Evolutionary conservation across 108 stramenopile species (phyloP).

Genomic region (Epipyxis sp.): DNA sequence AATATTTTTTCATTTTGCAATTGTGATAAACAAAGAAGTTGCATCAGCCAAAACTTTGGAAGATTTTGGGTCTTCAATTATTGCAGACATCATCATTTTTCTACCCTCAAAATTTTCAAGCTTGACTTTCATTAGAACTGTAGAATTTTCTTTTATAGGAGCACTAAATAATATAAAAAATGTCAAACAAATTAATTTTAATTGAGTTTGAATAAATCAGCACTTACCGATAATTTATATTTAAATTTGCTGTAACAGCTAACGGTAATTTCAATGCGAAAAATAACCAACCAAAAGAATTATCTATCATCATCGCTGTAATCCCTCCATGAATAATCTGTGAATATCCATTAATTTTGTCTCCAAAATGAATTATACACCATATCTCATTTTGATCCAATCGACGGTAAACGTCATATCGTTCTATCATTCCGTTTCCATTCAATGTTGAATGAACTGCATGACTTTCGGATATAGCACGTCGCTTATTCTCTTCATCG

Average conservation of each 20-base stretch:
- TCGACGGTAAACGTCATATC: background rate
- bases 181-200: too few relatives aligned
- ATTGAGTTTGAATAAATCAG: background rate
- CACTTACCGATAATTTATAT: constrained; percentile 25
- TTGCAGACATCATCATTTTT: background rate
- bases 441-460: too few relatives aligned
- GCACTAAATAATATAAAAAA: too few relatives aligned
- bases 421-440: too few relatives aligned
- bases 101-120: background rate
- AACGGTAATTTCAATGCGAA: background rate
- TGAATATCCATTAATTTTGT: constrained; percentile 20
- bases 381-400: background rate
- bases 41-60: background rate
- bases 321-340: constrained; percentile 38
- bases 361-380: background rate
- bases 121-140: background rate
- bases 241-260: constrained; percentile 35
- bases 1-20: too few relatives aligned
- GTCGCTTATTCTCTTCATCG: too few relatives aligned
- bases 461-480: too few relatives aligned
- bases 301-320: constrained; percentile 14
- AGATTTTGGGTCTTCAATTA: background rate
- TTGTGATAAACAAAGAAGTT: constrained; percentile 8
- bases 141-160: background rate
- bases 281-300: constrained; percentile 36